Percentiles rank a stretch among this genome's conserved stretches.
These are phyloP conservation scores for Hansenula lynferdii DNA, from an alignment of 1,139 yeast species.

Conservation along the genomic window DNA sequence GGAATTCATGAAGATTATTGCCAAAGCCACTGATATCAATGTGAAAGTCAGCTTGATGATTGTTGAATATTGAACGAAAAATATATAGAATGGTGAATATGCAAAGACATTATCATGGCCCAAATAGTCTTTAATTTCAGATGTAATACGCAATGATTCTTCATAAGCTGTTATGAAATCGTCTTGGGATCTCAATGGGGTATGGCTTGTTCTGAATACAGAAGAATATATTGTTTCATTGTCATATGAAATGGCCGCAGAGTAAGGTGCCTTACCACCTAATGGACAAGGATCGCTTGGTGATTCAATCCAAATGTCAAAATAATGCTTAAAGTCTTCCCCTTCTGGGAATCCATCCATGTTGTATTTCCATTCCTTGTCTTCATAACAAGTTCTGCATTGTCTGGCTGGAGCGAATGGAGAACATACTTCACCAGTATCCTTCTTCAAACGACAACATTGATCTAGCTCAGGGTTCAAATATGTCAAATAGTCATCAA, in stretches of 20 bases:
- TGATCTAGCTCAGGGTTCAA: conserved; percentile 81
- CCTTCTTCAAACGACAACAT: conserved; percentile 71
- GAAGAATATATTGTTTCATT: conserved; percentile 48
- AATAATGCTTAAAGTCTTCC: conserved; percentile 65
- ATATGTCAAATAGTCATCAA: conserved; percentile 87
- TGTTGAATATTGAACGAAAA: conserved; percentile 80
- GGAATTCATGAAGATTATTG: conserved; percentile 50
- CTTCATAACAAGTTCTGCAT: conserved; percentile 66
- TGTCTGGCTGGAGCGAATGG: conserved; percentile 66
- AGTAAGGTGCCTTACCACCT: conserved; percentile 94
- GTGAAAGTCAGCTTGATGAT: conserved; percentile 53
- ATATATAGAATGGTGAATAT: conserved; percentile 88
- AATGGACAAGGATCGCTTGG: conserved; percentile 92
- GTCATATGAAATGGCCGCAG: conserved; percentile 48
- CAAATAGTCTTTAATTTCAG: conserved; percentile 43
- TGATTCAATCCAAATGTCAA: conserved; percentile 75
- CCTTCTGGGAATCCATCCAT: conserved; percentile 87
- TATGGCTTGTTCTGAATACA: conserved; percentile 75
- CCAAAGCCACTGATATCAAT: conserved; percentile 52
- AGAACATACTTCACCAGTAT: conserved; percentile 50
- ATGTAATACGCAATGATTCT: conserved; percentile 65
- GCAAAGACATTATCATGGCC: conserved; percentile 66
- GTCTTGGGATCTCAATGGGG: conserved; percentile 71
- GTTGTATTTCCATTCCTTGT: conserved; percentile 59
- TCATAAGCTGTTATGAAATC: conserved; percentile 82